Evolutionary conservation across 1,284 basidiomycete genomes (phyloP).

Genomic region (Sphagnurus paluster): DNA sequence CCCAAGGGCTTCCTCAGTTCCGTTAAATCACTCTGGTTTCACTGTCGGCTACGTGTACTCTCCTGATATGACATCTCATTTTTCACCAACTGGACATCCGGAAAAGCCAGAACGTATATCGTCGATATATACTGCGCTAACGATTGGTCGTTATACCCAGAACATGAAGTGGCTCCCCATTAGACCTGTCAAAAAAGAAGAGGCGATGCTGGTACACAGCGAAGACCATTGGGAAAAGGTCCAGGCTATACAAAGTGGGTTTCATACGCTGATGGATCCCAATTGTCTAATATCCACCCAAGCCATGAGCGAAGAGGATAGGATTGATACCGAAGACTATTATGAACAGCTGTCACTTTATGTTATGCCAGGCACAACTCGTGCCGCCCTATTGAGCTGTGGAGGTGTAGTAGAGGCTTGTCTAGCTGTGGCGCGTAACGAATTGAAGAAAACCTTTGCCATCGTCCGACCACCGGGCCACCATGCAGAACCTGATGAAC

Average conservation of each 20-base stretch:
- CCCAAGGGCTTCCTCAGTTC: constrained; percentile 43
- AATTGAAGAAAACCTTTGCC: constrained; percentile 88
- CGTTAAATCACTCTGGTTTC: constrained; percentile 32
- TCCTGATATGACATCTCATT: constrained; percentile 85
- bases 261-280: neutral
- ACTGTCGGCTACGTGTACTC: constrained; percentile 87
- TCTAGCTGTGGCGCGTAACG: constrained; percentile 81
- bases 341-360: constrained; percentile 93
- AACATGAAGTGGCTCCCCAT: constrained; percentile 83
- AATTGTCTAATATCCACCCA: constrained; percentile 20
- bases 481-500: constrained; percentile 96
- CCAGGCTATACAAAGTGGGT: constrained; percentile 72
- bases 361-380: constrained; percentile 84
- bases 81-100: constrained; percentile 70
- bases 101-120: constrained; percentile 88
- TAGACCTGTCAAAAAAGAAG: constrained; percentile 71
- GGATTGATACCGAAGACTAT: constrained; percentile 71
- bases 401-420: constrained; percentile 94
- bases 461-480: constrained; percentile 98
- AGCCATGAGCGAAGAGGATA: constrained; percentile 77
- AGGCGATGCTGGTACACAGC: constrained; percentile 88
- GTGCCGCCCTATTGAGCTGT: constrained; percentile 85
- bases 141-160: constrained; percentile 56
- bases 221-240: constrained; percentile 92
- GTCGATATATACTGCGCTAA: constrained; percentile 73